Conservation (phyloP, 139 green algal genomes). For the Astrephomene gubernaculifera region DNA sequence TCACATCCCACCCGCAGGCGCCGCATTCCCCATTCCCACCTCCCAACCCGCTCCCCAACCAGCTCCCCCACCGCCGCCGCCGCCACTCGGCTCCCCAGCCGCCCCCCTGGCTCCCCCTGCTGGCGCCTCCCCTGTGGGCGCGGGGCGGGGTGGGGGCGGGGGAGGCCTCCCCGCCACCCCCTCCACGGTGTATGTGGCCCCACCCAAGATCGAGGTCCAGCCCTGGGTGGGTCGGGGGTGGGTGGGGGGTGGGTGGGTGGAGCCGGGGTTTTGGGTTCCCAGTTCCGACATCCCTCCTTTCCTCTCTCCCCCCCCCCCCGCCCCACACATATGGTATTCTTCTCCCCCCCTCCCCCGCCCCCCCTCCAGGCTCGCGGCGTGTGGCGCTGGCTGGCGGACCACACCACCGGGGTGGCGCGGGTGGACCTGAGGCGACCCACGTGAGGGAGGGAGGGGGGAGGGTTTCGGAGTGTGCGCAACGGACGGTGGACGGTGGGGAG, state of each 20-base stretch:
- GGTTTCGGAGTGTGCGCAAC: not conserved
- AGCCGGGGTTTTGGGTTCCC: not conserved
- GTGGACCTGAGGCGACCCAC: constrained; percentile 71
- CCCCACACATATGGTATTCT: not conserved
- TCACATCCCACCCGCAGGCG: no score
- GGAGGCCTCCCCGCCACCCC: not conserved
- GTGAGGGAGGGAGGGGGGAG: constrained; percentile 36
- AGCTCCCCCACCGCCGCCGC: no score
- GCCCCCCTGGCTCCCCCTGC: not conserved
- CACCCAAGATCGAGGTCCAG: constrained; percentile 57
- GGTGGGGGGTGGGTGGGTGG: not conserved
- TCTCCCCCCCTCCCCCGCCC: not conserved
- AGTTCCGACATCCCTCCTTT: not conserved
- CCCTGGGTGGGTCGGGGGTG: constrained; percentile 44
- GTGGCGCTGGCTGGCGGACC: constrained; percentile 48
- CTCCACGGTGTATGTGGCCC: not conserved
- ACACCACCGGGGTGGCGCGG: constrained; percentile 64
- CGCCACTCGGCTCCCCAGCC: not conserved
- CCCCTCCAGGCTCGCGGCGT: constrained; percentile 48
- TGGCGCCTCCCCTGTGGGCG: no score
- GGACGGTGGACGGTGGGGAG: not conserved
- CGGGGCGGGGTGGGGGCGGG: not conserved
- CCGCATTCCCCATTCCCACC: no score
- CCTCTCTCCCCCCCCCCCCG: not conserved
- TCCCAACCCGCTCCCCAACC: no score